Conservation (phyloP, 805 yeast genomes). For the Saccharomycopsis sp. region DNA sequence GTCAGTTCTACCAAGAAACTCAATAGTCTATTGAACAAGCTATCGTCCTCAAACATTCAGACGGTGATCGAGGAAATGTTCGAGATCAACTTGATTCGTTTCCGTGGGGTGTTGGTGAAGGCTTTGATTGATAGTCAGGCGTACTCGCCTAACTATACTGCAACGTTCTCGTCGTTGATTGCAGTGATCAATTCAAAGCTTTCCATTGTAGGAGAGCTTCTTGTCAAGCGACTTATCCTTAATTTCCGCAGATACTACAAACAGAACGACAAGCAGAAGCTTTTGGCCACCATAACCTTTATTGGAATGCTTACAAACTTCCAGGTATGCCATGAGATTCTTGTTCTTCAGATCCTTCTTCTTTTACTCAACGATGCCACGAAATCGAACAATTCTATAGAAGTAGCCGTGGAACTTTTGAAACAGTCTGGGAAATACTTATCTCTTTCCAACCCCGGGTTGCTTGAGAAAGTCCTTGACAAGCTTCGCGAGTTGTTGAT, state of each 20-base stretch:
- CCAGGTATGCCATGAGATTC: slow-evolving; percentile 48
- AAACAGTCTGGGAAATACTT: slow-evolving; percentile 47
- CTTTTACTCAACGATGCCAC: slow-evolving; percentile 38
- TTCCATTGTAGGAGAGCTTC: slow-evolving; percentile 59
- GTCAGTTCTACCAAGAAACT: slow-evolving; percentile 40
- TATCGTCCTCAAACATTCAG: slow-evolving; percentile 41
- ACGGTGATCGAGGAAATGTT: slow-evolving; percentile 44
- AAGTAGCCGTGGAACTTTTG: slow-evolving; percentile 45
- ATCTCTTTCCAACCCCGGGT: slow-evolving; percentile 37
- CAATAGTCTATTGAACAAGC: slow-evolving; percentile 41
- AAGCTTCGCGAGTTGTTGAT: slow-evolving; percentile 48
- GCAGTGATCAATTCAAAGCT: slow-evolving; percentile 58
- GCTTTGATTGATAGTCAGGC: slow-evolving; percentile 49
- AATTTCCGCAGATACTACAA: slow-evolving; percentile 51
- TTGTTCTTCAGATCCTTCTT: slow-evolving; percentile 46
- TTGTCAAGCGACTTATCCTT: slow-evolving; percentile 46
- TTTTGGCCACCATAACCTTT: slow-evolving; percentile 41
- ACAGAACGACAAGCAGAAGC: slow-evolving; percentile 37
- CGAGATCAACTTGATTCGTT: slow-evolving; percentile 51
- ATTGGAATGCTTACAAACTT: slow-evolving; percentile 59
- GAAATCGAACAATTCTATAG: slow-evolving; percentile 48
- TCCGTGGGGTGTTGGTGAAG: slow-evolving; percentile 54
- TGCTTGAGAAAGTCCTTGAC: slow-evolving; percentile 41
- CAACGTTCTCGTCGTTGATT: slow-evolving; percentile 50
- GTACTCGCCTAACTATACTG: slow-evolving; percentile 34